These are phyloP conservation scores for Ceratocystis destructans DNA, from an alignment of 2,329 filamentous ascomycete genomes.

Conservation along the genomic window DNA sequence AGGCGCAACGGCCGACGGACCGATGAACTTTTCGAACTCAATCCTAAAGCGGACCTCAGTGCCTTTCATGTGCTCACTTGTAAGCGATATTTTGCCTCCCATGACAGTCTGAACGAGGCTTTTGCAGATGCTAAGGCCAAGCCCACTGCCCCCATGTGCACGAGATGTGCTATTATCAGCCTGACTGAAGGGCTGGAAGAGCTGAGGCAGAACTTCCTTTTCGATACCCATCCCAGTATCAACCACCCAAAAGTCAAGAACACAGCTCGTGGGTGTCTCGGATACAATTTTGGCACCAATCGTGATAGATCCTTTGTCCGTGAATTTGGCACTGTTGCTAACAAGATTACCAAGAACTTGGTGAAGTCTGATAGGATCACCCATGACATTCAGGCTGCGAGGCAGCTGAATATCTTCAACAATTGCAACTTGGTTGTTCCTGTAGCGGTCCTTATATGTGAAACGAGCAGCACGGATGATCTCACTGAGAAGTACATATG, in stretches of 20 bases:
- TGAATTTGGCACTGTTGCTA: conserved; percentile 90
- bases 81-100: conserved; percentile 69
- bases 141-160: conserved; percentile 81
- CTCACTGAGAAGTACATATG: conserved; percentile 52
- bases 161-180: conserved; percentile 81
- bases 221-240: conserved; percentile 90
- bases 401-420: conserved; percentile 59
- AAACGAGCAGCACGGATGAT: conserved; percentile 53
- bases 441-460: conserved; percentile 49
- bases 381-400: conserved; percentile 52
- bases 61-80: conserved; percentile 58
- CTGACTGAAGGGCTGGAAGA: conserved; percentile 88
- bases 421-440: conserved; percentile 48
- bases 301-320: conserved; percentile 70
- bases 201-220: conserved; percentile 63
- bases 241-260: conserved; percentile 69
- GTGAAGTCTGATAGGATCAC: conserved; percentile 52
- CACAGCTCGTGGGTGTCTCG: conserved; percentile 56
- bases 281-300: conserved; percentile 61
- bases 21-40: conserved; percentile 57
- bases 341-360: conserved; percentile 71
- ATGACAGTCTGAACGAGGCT: conserved; percentile 87
- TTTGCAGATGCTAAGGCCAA: conserved; percentile 89
- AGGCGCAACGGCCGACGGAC: neutral
- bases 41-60: conserved; percentile 68